Percentiles rank a stretch among this genome's conserved stretches.
phyloP scores from a whole-genome alignment of 305 asterid species.

The Andrographis paniculata region DNA sequence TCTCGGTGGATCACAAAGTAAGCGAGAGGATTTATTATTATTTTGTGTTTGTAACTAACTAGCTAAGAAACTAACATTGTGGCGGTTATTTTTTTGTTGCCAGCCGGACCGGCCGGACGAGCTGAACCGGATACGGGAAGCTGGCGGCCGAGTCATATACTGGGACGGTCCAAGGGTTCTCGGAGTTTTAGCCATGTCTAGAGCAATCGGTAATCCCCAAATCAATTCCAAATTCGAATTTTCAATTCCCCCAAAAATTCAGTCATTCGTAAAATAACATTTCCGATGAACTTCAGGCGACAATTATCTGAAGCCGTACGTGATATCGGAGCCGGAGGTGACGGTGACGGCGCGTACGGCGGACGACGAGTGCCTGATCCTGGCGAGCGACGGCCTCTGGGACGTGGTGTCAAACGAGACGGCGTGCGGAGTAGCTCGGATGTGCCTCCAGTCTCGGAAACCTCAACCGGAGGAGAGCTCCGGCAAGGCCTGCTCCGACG shows the following conservation, averaged over 20 bases:
- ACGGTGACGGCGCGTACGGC: slow-evolving; percentile 47
- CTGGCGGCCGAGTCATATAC: slow-evolving; percentile 89
- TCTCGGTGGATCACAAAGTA: slow-evolving; percentile 85
- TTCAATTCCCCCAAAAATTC: background rate
- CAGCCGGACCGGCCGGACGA: slow-evolving; percentile 95
- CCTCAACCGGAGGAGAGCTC: slow-evolving; percentile 41
- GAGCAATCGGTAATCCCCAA: slow-evolving; percentile 90
- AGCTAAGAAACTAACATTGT: too few species aligned
- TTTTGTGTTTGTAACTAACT: too few species aligned
- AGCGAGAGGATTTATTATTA: too few species aligned
- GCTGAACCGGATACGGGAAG: slow-evolving; percentile 56
- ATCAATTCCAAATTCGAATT: background rate
- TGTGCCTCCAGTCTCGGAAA: slow-evolving; percentile 54
- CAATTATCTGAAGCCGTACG: slow-evolving; percentile 73
- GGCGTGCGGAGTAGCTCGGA: slow-evolving; percentile 84
- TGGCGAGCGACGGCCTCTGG: slow-evolving; percentile 89
- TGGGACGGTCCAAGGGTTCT: slow-evolving; percentile 91
- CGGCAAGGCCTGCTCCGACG: slow-evolving; percentile 71
- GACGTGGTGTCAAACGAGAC: slow-evolving; percentile 87
- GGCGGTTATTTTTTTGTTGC: background rate
- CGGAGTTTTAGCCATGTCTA: slow-evolving; percentile 91
- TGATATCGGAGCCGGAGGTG: slow-evolving; percentile 80
- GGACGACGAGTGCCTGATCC: slow-evolving; percentile 67
- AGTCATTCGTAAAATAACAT: too few species aligned
- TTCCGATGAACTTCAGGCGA: too few species aligned